Percentiles rank a stretch among this genome's conserved stretches.
Conservation (phyloP, 2,329 filamentous ascomycete genomes). For the Diaporthe vexans region DNA sequence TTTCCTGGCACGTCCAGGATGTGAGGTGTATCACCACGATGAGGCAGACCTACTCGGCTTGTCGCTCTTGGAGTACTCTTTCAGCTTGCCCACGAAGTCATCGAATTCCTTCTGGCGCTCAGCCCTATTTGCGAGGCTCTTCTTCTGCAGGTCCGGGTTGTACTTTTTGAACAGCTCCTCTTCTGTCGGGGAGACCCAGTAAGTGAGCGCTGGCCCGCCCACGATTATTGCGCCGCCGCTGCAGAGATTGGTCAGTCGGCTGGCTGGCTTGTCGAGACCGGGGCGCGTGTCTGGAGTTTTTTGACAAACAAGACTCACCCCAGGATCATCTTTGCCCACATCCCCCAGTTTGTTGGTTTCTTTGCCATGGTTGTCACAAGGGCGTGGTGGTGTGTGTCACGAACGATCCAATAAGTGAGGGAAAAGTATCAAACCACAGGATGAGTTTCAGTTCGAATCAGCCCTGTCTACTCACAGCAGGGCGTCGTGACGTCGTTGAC, state of each 20-base stretch:
- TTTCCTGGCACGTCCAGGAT: too few relatives aligned
- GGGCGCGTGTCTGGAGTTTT: constrained; percentile 18
- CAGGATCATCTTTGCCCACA: constrained; percentile 78
- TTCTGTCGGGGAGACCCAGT: constrained; percentile 85
- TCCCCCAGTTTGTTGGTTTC: constrained; percentile 66
- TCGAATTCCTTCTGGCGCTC: constrained; percentile 89
- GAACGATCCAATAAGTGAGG: constrained; percentile 5
- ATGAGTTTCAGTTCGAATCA: constrained; percentile 28
- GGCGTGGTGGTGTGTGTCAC: constrained; percentile 23
- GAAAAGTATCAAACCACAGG: constrained; percentile 12
- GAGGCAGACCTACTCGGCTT: constrained; percentile 81
- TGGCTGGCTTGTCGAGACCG: constrained; percentile 36
- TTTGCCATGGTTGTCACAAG: constrained; percentile 53
- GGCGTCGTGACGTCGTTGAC: constrained; percentile 35
- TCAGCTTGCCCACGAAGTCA: constrained; percentile 85
- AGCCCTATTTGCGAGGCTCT: constrained; percentile 83
- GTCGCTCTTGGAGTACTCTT: constrained; percentile 90
- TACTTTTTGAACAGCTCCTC: constrained; percentile 94
- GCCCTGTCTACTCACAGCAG: constrained; percentile 8
- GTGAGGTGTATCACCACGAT: not conserved
- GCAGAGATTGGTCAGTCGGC: constrained; percentile 41
- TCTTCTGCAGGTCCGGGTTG: constrained; percentile 93
- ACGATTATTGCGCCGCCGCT: constrained; percentile 81
- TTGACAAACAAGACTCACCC: constrained; percentile 65
- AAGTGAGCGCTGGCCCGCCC: constrained; percentile 87